A percentile compares a stretch with the other conserved stretches of the same genome.
Conservation (phyloP, 768 basidiomycete genomes). For the Rhizopogon roseolus region DNA sequence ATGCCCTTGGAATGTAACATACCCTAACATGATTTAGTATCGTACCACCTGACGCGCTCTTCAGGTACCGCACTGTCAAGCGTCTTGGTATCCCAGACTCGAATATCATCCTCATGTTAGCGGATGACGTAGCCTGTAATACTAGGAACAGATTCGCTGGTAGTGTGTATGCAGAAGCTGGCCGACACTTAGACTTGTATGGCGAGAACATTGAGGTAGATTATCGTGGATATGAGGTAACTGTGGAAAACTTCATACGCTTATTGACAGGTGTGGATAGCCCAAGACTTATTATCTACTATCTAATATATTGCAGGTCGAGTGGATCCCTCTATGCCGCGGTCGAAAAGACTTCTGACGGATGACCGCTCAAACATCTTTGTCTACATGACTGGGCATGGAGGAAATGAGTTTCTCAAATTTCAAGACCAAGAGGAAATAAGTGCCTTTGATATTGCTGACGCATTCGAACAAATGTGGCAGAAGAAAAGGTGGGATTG, state of each 20-base stretch:
- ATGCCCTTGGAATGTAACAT: slow-evolving; percentile 92
- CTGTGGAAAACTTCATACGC: slow-evolving; percentile 92
- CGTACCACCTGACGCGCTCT: slow-evolving; percentile 1
- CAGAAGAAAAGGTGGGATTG: slow-evolving; percentile 79
- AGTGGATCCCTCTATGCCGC: slow-evolving; percentile 76
- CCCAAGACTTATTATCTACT: background rate
- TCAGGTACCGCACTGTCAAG: slow-evolving; percentile 96
- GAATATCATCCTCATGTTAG: slow-evolving; percentile 98
- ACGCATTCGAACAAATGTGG: slow-evolving; percentile 98
- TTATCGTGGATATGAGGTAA: slow-evolving; percentile 97
- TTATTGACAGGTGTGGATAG: slow-evolving; percentile 74
- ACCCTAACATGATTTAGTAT: background rate
- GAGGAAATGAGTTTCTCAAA: slow-evolving; percentile 97
- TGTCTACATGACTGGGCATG: slow-evolving; percentile 98
- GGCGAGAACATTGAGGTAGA: slow-evolving; percentile 98
- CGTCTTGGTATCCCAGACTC: slow-evolving; percentile 97
- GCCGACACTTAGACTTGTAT: slow-evolving; percentile 81
- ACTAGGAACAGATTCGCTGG: slow-evolving; percentile 88
- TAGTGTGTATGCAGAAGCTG: slow-evolving; percentile 87
- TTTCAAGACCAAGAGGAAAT: slow-evolving; percentile 99
- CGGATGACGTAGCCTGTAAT: slow-evolving; percentile 95
- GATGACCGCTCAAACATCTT: slow-evolving; percentile 92
- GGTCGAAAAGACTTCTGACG: slow-evolving; percentile 87
- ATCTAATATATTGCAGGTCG: slow-evolving; percentile 52
- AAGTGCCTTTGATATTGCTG: slow-evolving; percentile 94